Percentiles rank a stretch among this genome's conserved stretches.
These are phyloP conservation scores for Annulohypoxylon maeteangense DNA, from an alignment of 495 filamentous ascomycete genomes.

Conservation along the genomic window DNA sequence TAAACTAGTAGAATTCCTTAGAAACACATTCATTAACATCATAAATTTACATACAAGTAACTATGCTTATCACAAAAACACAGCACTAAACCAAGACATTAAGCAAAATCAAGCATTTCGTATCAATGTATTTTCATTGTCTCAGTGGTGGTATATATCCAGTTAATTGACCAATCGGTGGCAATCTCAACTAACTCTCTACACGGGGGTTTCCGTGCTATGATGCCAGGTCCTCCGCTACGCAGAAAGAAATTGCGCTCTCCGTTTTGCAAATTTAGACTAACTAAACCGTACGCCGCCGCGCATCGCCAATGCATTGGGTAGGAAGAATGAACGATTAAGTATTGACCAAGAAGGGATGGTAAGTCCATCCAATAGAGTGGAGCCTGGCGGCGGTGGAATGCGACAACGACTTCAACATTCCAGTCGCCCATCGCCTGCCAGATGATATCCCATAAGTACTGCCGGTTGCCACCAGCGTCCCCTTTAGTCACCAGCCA, in stretches of 20 bases:
- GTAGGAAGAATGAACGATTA: constrained; percentile 27
- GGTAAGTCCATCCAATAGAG: neutral
- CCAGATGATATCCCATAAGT: constrained; percentile 30
- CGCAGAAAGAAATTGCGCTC: neutral
- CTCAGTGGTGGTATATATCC: constrained; percentile 20
- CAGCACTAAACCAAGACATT: too few relatives aligned
- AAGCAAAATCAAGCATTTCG: too few relatives aligned
- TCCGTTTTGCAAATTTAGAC: constrained; percentile 17
- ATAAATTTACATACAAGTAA: too few relatives aligned
- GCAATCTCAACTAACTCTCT: constrained; percentile 26
- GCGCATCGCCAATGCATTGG: constrained; percentile 39
- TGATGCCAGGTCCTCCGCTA: neutral
- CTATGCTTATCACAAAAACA: too few relatives aligned
- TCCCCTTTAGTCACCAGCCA: constrained; percentile 60
- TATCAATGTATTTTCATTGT: neutral
- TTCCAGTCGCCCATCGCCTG: constrained; percentile 17
- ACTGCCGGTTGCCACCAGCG: neutral
- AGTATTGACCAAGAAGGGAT: neutral
- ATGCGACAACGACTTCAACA: constrained; percentile 19
- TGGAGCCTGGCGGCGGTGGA: constrained; percentile 10
- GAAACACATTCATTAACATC: too few relatives aligned
- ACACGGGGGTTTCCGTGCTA: constrained; percentile 6
- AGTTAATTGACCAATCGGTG: constrained; percentile 6
- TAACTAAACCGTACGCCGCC: constrained; percentile 11
- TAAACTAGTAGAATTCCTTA: too few relatives aligned